Percentiles rank a stretch among this genome's conserved stretches.
Evolutionary conservation across 768 basidiomycete genomes (phyloP).

Genomic region (Vararia minispora): DNA sequence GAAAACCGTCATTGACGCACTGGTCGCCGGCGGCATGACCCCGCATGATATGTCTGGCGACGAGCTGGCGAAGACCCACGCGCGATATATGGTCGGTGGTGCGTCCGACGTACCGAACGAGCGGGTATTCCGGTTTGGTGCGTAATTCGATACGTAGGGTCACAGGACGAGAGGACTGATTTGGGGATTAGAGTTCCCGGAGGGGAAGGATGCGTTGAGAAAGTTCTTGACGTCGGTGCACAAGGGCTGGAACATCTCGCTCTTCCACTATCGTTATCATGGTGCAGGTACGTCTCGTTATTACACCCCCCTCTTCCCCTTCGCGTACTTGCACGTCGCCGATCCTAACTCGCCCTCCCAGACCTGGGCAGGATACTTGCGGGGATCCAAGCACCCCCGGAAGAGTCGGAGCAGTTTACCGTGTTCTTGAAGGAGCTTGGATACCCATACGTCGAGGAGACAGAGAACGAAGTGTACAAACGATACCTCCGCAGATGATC

Average conservation of each 20-base stretch:
- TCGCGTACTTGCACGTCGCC: constrained; percentile 3
- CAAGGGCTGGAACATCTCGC: constrained; percentile 83
- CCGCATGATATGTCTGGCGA: constrained; percentile 88
- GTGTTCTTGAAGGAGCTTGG: constrained; percentile 68
- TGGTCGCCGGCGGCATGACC: constrained; percentile 65
- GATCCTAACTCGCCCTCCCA: constrained; percentile 24
- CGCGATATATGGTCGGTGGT: constrained; percentile 92
- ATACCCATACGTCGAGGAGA: constrained; percentile 90
- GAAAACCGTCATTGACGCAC: constrained; percentile 42
- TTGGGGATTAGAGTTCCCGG: constrained; percentile 75
- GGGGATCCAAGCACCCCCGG: constrained; percentile 81
- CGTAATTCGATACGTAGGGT: too few species aligned
- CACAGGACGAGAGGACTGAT: background rate
- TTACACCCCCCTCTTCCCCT: background rate
- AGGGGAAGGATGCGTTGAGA: constrained; percentile 82
- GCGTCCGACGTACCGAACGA: constrained; percentile 68
- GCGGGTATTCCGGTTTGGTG: constrained; percentile 88
- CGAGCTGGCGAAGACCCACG: constrained; percentile 92
- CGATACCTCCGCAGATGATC: constrained; percentile 44
- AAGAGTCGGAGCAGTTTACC: constrained; percentile 57
- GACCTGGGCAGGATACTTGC: constrained; percentile 91
- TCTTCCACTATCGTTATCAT: constrained; percentile 98
- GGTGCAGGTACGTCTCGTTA: constrained; percentile 61
- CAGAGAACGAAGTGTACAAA: constrained; percentile 75
- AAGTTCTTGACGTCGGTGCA: constrained; percentile 82